Conservation (phyloP, 257 asterid genomes). For the Ilex asprella region DNA sequence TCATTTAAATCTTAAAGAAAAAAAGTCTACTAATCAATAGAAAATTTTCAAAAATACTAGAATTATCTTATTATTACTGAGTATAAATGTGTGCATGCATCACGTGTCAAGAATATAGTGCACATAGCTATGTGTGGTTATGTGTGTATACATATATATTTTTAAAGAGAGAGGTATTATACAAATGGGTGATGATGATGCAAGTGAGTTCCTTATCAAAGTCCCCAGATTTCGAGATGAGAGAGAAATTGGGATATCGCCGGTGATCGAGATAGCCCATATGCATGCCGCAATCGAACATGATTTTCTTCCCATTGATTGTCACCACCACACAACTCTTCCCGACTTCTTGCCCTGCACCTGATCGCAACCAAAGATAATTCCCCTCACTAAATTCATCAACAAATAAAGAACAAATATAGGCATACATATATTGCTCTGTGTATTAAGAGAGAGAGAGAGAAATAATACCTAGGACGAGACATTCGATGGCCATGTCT, state of each 20-base stretch:
- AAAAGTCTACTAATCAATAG: too few species aligned
- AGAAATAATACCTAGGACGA: slow-evolving; percentile 12
- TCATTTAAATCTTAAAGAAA: too few species aligned
- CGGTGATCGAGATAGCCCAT: slow-evolving; percentile 70
- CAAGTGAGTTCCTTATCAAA: slow-evolving; percentile 60
- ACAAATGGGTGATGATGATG: slow-evolving; percentile 78
- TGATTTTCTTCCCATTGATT: slow-evolving; percentile 70
- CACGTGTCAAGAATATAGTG: too few species aligned
- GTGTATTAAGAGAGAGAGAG: not conserved
- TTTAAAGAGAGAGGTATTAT: slow-evolving; percentile 1
- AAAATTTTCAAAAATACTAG: too few species aligned
- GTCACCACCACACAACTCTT: slow-evolving; percentile 89
- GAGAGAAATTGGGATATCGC: slow-evolving; percentile 73
- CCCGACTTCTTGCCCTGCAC: slow-evolving; percentile 98
- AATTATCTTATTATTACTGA: too few species aligned
- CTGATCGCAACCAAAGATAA: slow-evolving; percentile 26
- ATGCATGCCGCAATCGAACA: slow-evolving; percentile 98
- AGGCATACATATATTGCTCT: not conserved
- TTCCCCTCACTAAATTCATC: not conserved
- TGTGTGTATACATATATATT: too few species aligned
- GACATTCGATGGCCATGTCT: slow-evolving; percentile 17
- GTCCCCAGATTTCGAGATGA: slow-evolving; percentile 45
- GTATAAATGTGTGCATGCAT: too few species aligned
- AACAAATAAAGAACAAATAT: not conserved
- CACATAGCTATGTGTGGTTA: too few species aligned